Percentiles rank a stretch among this genome's conserved stretches.
phyloP scores from a whole-genome alignment of 257 asterid species.

The Echium plantagineum region DNA sequence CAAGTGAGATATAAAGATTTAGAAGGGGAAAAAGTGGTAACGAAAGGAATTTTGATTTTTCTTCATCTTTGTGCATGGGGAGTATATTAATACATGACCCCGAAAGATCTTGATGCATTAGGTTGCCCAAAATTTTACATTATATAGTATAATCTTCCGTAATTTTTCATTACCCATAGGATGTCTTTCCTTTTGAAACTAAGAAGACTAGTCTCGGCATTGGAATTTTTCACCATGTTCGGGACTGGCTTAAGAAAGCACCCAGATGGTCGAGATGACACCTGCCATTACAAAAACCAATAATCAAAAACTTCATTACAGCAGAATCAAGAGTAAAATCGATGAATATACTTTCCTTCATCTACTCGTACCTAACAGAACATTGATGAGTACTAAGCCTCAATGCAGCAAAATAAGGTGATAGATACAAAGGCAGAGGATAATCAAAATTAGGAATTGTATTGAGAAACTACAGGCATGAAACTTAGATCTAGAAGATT shows the following conservation, averaged over 20 bases:
- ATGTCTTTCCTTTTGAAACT: constrained; percentile 77
- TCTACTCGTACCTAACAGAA: background rate
- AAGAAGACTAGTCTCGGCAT: constrained; percentile 85
- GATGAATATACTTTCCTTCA: background rate
- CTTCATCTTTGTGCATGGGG: too few relatives aligned
- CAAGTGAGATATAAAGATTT: background rate
- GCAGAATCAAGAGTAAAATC: background rate
- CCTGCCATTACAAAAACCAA: constrained; percentile 42
- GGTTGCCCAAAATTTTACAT: too few relatives aligned
- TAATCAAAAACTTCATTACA: constrained; percentile 16
- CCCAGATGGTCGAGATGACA: constrained; percentile 84
- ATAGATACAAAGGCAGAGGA: background rate
- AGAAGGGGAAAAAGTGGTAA: background rate
- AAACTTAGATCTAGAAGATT: background rate
- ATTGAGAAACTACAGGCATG: background rate
- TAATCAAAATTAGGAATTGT: too few relatives aligned
- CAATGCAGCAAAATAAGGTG: background rate
- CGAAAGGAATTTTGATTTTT: too few relatives aligned
- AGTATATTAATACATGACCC: too few relatives aligned
- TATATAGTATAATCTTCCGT: background rate
- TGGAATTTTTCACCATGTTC: constrained; percentile 70
- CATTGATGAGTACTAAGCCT: background rate
- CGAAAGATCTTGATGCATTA: too few relatives aligned
- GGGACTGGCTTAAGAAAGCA: constrained; percentile 91
- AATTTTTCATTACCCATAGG: constrained; percentile 53